Base-by-base conservation (phyloP, 768 basidiomycete species). In the Xerocomellus chrysenteron region DNA sequence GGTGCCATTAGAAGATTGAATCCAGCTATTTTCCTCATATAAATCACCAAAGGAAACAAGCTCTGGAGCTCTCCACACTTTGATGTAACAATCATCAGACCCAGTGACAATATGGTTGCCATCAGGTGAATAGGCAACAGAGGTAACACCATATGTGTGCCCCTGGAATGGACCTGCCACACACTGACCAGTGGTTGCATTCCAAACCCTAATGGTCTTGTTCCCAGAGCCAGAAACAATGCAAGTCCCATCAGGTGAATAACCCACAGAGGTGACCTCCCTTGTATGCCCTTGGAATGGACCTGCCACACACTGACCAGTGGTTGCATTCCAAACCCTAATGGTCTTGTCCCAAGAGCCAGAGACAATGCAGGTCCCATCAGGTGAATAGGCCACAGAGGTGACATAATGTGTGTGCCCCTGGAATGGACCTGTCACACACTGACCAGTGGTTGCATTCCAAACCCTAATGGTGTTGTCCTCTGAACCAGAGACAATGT, bases 1-100 rank as follows among this genome's bases (percentile, higher is more conserved):
- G 45, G 16, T 5, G 32, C 42, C 48, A 55, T 43, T 5, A 40
- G 46, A 57, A 26, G 46, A 57, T 19, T 52, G 47, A 28, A 59
- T 47, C 59, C 52, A 60, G 17, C 59, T 24, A 54, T 54, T 21
- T 2, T 36, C 5, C 2, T 41, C 10, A 42, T 11, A 11, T 4
- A 59, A 17, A 37, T 42, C 7, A 36, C 14, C 28, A 58, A 41
- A 40, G 0, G 8, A 39, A 54, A 17, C 0, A 19, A 50, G 28
- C 0, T 46, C 39, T 30, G 37, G 28, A 28, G 6, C 28, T 5
- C 28, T 28, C 28, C 28, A 28, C 28, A 28, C 28, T 28, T 28
- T 28, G 28, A 28, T 28, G 28, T 3, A 28, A 6, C 28, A 28
- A 28, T 28, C 28, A 28, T 5, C 6, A 5, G 28, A 28, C 6